Evolutionary conservation across 2,329 filamentous ascomycete genomes (phyloP).

Genomic region (Hypoxylon sp.): DNA sequence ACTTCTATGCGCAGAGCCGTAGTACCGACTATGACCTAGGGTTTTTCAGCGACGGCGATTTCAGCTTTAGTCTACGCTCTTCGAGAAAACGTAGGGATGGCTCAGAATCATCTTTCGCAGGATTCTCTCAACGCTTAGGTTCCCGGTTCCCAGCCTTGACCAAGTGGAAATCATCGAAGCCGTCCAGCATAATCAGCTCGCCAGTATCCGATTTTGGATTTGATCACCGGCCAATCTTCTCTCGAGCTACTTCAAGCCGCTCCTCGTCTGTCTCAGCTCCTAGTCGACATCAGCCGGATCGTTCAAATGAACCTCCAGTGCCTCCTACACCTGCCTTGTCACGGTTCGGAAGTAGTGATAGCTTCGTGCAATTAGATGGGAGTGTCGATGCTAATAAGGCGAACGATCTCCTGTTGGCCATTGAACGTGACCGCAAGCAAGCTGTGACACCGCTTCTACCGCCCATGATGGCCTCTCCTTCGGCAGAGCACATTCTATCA

Average conservation of each 20-base stretch:
- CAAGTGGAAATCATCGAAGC: slow-evolving; percentile 65
- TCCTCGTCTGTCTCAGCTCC: slow-evolving; percentile 83
- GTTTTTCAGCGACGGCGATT: slow-evolving; percentile 76
- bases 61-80: slow-evolving; percentile 60
- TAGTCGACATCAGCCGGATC: slow-evolving; percentile 62
- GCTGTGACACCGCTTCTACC: slow-evolving; percentile 89
- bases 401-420: slow-evolving; percentile 65
- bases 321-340: slow-evolving; percentile 75
- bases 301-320: slow-evolving; percentile 65
- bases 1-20: slow-evolving; percentile 59
- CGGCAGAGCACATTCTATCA: slow-evolving; percentile 63
- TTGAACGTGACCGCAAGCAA: slow-evolving; percentile 70
- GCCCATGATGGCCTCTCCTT: slow-evolving; percentile 77
- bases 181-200: slow-evolving; percentile 62
- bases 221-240: slow-evolving; percentile 78
- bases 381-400: slow-evolving; percentile 68
- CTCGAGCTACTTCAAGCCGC: slow-evolving; percentile 78
- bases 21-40: slow-evolving; percentile 76
- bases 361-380: slow-evolving; percentile 60
- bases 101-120: slow-evolving; percentile 72
- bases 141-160: slow-evolving; percentile 70
- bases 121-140: slow-evolving; percentile 75
- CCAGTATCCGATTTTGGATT: slow-evolving; percentile 88
- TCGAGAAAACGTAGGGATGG: slow-evolving; percentile 70
- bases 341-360: slow-evolving; percentile 72